Conservation (phyloP, 441 rosid genomes). For the Adansonia gregorii region DNA sequence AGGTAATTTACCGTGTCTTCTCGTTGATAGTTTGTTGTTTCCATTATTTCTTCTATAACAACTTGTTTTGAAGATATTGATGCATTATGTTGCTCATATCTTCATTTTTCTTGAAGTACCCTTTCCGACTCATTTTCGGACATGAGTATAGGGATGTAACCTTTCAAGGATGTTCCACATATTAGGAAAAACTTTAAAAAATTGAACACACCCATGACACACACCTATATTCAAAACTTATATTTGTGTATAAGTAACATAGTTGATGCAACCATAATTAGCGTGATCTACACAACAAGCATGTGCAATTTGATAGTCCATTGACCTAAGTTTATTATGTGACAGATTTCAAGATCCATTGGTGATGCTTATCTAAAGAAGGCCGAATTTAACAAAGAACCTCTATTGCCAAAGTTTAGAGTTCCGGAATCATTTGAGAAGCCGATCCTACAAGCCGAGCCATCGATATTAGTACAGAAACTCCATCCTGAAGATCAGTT, state of each 20-base stretch:
- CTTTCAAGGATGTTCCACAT: no score
- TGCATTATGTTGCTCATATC: no score
- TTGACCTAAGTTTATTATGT: conserved; percentile 24
- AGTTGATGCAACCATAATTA: not conserved
- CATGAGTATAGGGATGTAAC: no score
- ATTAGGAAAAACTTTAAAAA: no score
- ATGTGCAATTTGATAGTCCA: not conserved
- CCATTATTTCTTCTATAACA: not conserved
- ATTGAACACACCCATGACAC: no score
- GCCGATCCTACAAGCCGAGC: conserved; percentile 88
- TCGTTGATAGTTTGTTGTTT: conserved; percentile 12
- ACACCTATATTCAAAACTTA: no score
- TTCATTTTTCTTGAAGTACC: no score
- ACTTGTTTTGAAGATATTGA: not conserved
- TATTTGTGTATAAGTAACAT: no score
- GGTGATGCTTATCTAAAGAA: conserved; percentile 94
- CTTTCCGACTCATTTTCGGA: no score
- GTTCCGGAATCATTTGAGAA: conserved; percentile 65
- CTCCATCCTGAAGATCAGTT: conserved; percentile 76
- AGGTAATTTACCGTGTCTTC: conserved; percentile 49
- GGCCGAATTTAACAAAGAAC: conserved; percentile 80
- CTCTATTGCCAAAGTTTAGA: conserved; percentile 74
- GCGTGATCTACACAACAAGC: not conserved
- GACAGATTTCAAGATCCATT: conserved; percentile 80
- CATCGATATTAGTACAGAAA: conserved; percentile 69